A percentile compares a stretch with the other conserved stretches of the same genome.
These are phyloP conservation scores for Rhododendron molle DNA, from an alignment of 148 eudicot species.

Conservation along the genomic window DNA sequence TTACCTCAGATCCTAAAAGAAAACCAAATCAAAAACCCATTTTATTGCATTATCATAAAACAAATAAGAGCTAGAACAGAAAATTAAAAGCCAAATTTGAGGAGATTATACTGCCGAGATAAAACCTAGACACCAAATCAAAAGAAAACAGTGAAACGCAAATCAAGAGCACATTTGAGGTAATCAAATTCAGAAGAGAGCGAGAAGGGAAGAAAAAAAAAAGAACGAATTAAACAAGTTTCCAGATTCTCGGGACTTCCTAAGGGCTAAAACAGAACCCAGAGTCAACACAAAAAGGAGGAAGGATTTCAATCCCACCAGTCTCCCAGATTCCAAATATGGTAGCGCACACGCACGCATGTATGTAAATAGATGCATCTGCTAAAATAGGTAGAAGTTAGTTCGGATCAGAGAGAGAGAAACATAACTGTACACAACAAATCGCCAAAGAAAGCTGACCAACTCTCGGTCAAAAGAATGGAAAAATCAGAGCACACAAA, in stretches of 20 bases:
- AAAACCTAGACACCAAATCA: not conserved
- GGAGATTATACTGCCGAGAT: not conserved
- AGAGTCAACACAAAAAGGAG: not conserved
- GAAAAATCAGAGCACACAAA: not conserved
- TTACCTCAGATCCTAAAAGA: not conserved
- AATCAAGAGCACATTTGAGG: not conserved
- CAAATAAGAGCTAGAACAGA: not conserved
- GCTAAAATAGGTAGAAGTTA: not conserved
- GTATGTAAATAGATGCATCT: not conserved
- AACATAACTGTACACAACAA: not conserved
- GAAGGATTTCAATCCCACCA: not conserved
- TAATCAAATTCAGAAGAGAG: not conserved
- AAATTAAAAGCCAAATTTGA: not conserved
- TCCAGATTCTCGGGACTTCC: not conserved
- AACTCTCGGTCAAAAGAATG: not conserved
- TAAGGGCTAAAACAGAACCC: not conserved
- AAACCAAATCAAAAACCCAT: not conserved
- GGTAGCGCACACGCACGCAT: not conserved
- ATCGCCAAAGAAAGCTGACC: not conserved
- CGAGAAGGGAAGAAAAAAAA: not conserved
- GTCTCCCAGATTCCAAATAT: not conserved
- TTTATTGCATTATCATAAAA: not conserved
- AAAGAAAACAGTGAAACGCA: not conserved
- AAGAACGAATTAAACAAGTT: not conserved
- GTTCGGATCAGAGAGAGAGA: not conserved